phyloP scores from a whole-genome alignment of 73 alveolate species.

The Symbiodinium pilosum region DNA sequence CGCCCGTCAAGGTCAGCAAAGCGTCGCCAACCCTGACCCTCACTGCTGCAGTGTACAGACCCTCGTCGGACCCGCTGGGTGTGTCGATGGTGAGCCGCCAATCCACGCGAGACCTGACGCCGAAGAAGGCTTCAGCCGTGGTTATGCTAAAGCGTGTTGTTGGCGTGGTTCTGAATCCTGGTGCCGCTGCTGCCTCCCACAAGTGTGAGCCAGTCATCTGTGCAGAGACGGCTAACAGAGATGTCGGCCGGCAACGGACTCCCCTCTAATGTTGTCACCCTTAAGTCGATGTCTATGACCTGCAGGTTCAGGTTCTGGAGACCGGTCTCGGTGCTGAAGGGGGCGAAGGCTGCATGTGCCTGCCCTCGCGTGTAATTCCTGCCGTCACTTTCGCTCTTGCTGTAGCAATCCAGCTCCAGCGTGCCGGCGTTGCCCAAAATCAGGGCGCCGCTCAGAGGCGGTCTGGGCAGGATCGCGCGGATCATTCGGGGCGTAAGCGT shows the following conservation, averaged over 20 bases:
- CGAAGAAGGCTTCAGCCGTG: not conserved
- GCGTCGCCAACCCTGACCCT: not conserved
- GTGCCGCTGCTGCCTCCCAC: not conserved
- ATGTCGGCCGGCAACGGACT: not conserved
- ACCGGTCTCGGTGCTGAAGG: not conserved
- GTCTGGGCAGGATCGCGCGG: not conserved
- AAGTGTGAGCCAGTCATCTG: not conserved
- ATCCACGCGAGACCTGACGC: not conserved
- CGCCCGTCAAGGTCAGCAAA: not conserved
- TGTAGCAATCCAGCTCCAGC: not conserved
- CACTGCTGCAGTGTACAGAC: not conserved
- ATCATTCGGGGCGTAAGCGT: not conserved
- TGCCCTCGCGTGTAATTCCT: not conserved
- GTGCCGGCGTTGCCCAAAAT: slow-evolving; percentile 2
- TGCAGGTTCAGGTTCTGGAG: not conserved
- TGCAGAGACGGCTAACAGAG: not conserved
- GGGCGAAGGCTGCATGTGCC: not conserved
- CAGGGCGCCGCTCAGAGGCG: not conserved
- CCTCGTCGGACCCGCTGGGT: not conserved
- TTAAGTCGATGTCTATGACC: not conserved
- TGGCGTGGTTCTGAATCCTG: not conserved
- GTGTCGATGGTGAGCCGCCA: not conserved
- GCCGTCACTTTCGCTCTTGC: not conserved
- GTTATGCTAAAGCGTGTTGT: not conserved
- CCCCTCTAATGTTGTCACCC: not conserved